Evolutionary conservation across 225 moss, liverwort and hornwort species (phyloP), one percentile per base, ranked within the genome.

Genomic region (Pseudisothecium myosuroides): DNA sequence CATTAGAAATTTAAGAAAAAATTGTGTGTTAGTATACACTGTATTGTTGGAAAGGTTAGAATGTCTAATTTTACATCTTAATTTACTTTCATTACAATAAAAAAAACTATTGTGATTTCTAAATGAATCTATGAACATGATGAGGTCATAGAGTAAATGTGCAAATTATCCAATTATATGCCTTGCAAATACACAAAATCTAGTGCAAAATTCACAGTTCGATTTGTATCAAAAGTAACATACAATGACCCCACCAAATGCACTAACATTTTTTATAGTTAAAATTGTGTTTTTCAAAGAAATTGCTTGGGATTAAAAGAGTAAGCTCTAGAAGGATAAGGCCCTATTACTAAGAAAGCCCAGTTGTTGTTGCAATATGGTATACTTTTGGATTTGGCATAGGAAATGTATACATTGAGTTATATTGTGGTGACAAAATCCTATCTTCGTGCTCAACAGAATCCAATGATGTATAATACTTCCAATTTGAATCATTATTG

Each of bases 251-350:
- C 47, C 0, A 47, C 11, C 29, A 45, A 45, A 17, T 17, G 11
- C 45, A 17, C 73, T 45, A 45, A 10, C 2, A 74, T 6, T 29
- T 47, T 74, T 4, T 29, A 45, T 29, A 29, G 6, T 45, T 73
- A 17, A 74, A 73, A 45, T 0, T 0, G 0, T 47, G 11, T 11
- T 29, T 47, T 27, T 17, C 2, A 74, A 74, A 68, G 2, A 73
- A 73, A 17, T 17, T 45, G 10, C 17, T 0, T 45, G 0, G 7
- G 10, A 0, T 29, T 6, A n/a, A 29, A 73, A 74, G 7, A 5
- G 0, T 19, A 31, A 74, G 74, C 1, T 3, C 4, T 47, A 9
- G 0, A 24, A 9, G 17, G 47, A 47, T 6, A 31, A 0, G 0
- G 6, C 6, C 10, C 29, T 41, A 29, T 47, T 1, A 47, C 29